These are phyloP conservation scores for Gastrolobium bilobum DNA, from an alignment of 306 rosid genomes.

Conservation along the genomic window DNA sequence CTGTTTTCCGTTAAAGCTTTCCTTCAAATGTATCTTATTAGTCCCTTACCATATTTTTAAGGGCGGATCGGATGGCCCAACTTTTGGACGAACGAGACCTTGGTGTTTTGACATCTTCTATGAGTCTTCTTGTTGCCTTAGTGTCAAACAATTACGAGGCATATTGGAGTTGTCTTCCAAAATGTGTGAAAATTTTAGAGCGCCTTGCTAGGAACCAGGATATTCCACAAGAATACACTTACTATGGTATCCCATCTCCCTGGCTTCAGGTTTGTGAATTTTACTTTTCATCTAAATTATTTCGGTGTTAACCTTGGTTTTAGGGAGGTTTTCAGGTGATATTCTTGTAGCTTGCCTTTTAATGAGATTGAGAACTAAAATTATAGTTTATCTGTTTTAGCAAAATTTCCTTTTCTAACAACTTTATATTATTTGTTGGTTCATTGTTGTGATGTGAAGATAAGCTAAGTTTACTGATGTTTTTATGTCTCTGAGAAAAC, in stretches of 20 bases:
- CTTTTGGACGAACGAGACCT: conserved; percentile 89
- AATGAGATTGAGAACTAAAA: conserved; percentile 25
- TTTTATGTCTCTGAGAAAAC: background rate
- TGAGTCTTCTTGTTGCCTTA: conserved; percentile 87
- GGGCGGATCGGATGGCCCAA: conserved; percentile 84
- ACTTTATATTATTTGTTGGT: conserved; percentile 10
- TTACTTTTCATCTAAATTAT: conserved; percentile 8
- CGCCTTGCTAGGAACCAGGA: conserved; percentile 85
- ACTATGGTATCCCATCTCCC: conserved; percentile 92
- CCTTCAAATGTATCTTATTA: conserved; percentile 25
- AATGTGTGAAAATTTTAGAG: conserved; percentile 77
- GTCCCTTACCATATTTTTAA: conserved; percentile 37
- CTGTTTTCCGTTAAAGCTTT: conserved; percentile 8
- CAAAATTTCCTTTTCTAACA: conserved; percentile 7
- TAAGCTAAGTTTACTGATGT: background rate
- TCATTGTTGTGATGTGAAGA: conserved; percentile 26
- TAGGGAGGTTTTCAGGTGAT: conserved; percentile 8
- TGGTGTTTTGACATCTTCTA: conserved; percentile 85
- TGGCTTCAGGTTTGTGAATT: conserved; percentile 85
- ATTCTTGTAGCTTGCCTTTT: background rate
- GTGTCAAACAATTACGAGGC: conserved; percentile 73
- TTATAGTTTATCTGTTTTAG: conserved; percentile 13
- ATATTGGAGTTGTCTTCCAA: conserved; percentile 83
- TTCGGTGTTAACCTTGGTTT: conserved; percentile 10
- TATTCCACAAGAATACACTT: conserved; percentile 81